Conservation (phyloP, 148 eudicot species). For the Beta vulgaris region DNA sequence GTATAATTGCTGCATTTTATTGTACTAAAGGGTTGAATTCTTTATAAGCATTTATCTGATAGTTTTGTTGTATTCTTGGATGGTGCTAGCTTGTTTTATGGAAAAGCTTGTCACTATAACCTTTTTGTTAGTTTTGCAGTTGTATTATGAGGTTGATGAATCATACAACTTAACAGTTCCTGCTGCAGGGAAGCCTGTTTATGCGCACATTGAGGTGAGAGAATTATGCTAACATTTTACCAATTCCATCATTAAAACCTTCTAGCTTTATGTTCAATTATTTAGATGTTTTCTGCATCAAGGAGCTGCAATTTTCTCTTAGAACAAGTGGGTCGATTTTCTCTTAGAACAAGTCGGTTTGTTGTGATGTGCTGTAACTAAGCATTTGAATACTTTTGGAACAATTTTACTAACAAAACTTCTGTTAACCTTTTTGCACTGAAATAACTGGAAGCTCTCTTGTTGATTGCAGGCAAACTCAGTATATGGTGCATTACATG, state of each 20-base stretch:
- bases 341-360: not conserved
- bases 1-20: not conserved
- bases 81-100: slow-evolving; percentile 3
- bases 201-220: slow-evolving; percentile 61
- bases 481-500: slow-evolving; percentile 93
- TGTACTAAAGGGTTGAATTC: not conserved
- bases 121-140: slow-evolving; percentile 45
- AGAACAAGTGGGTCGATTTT: not conserved
- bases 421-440: not conserved
- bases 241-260: not conserved
- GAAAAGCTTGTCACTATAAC: slow-evolving; percentile 19
- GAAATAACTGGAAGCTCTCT: not conserved
- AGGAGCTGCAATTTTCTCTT: slow-evolving; percentile 1
- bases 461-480: slow-evolving; percentile 69
- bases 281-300: not conserved
- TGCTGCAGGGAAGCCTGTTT: slow-evolving; percentile 45
- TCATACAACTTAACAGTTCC: slow-evolving; percentile 66
- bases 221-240: not conserved
- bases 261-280: not conserved
- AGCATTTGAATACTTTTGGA: not conserved
- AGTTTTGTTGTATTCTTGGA: not conserved
- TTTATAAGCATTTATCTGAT: not conserved
- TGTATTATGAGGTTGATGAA: slow-evolving; percentile 67
- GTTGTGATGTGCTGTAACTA: not conserved
- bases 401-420: not conserved